phyloP scores from a whole-genome alignment of 2,329 filamentous ascomycete species.

The Cladosporium sp. region DNA sequence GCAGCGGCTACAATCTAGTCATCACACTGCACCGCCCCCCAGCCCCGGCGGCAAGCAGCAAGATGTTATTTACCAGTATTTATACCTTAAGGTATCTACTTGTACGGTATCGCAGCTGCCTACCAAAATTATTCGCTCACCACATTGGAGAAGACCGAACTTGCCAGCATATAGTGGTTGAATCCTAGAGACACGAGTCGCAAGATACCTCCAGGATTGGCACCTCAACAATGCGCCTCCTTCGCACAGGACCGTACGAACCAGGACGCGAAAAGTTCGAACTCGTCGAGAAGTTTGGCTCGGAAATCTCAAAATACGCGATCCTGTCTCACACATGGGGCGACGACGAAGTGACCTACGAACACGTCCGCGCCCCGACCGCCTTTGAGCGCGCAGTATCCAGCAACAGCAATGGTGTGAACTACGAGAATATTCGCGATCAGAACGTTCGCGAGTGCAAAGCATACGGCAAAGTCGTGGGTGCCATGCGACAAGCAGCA shows the following conservation, averaged over 20 bases:
- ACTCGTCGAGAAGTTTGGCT: constrained; percentile 8
- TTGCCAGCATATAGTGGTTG: neutral
- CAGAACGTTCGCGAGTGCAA: neutral
- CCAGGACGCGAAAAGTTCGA: constrained; percentile 13
- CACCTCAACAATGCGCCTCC: neutral
- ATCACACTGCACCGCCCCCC: neutral
- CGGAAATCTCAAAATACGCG: constrained; percentile 31
- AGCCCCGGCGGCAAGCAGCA: neutral
- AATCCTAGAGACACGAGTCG: neutral
- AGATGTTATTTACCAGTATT: too few species aligned
- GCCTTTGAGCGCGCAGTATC: neutral
- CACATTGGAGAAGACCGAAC: too few species aligned
- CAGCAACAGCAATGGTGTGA: neutral
- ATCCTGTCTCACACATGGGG: constrained; percentile 39
- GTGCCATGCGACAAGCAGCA: constrained; percentile 25
- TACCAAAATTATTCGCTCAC: neutral
- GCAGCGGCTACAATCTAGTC: too few species aligned
- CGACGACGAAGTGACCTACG: constrained; percentile 30
- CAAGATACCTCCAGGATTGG: neutral
- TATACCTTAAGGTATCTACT: too few species aligned
- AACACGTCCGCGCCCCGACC: constrained; percentile 24
- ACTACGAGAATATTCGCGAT: neutral
- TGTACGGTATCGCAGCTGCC: neutral
- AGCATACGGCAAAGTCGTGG: constrained; percentile 32
- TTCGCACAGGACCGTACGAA: neutral